A percentile compares a stretch with the other conserved stretches of the same genome.
phyloP scores from a whole-genome alignment of 345 rosid species.

The Euphorbia pulcherrima region DNA sequence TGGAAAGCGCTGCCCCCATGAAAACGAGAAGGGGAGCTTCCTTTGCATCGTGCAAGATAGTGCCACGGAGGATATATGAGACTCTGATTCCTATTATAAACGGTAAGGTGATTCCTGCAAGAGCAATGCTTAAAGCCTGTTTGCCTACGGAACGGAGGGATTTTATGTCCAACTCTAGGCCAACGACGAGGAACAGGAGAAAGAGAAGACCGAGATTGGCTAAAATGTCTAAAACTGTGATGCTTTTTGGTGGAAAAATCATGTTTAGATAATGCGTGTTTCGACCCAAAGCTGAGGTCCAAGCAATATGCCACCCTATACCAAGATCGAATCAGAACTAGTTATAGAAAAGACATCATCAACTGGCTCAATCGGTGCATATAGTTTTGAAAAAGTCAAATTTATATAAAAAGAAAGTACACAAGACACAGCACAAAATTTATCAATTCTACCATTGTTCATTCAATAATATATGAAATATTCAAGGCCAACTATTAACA shows the following conservation, averaged over 20 bases:
- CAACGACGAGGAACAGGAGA: conserved; percentile 72
- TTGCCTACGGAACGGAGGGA: conserved; percentile 54
- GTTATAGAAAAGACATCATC: too few species aligned
- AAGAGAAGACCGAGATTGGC: conserved; percentile 34
- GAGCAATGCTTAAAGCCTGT: conserved; percentile 56
- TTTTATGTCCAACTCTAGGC: conserved; percentile 52
- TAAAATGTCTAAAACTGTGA: conserved; percentile 69
- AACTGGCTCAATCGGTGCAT: too few species aligned
- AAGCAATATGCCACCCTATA: conserved; percentile 71
- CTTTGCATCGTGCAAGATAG: conserved; percentile 50
- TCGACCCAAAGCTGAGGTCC: conserved; percentile 82
- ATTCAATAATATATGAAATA: background rate
- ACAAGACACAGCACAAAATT: background rate
- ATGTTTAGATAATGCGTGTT: conserved; percentile 36
- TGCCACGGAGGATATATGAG: conserved; percentile 43
- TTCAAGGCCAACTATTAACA: background rate
- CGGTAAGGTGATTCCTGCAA: conserved; percentile 61
- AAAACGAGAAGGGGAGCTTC: conserved; percentile 66
- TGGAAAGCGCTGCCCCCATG: conserved; percentile 76
- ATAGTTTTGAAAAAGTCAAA: too few species aligned
- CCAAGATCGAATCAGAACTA: background rate
- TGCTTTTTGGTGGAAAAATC: conserved; percentile 50
- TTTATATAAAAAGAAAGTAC: too few species aligned
- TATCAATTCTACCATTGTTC: background rate
- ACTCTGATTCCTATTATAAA: conserved; percentile 59